Evolutionary conservation across 768 basidiomycete genomes (phyloP), one percentile per base, ranked within the genome.

Genomic region (Suillus decipiens): DNA sequence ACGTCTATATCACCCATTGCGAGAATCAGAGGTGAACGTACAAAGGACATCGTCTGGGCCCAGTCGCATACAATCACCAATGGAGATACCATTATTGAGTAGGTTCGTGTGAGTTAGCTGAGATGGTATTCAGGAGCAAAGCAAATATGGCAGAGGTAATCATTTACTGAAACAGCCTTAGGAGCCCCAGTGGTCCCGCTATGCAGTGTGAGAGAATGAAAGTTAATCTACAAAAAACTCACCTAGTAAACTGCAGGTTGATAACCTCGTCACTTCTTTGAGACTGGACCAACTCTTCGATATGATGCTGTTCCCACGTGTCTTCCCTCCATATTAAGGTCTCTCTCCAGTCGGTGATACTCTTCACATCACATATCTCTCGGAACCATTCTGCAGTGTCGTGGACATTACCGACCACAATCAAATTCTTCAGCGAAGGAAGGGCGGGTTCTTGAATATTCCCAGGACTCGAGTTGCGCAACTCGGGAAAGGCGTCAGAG

Each of bases 201-300:
- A 65, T 51, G 9, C 7, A 58, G 68, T 56, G 59, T 61, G 39
- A 24, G 17, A 14, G 24, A 36, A 24, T 33, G 1, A 51, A 48
- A 33, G 34, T 28, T 10, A 11, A 42, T 31, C 60, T 22, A 55
- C 31, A 63, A 39, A 34, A 34, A 34, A 59, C 73, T 12, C 64
- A 90, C 90, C 91, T 93, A 37, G 92, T 94, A 70, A 93, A 95
- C 70, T 95, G 92, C 62, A 95, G 68, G 69, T 92, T 95, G 55
- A 93, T 86, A 5, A 93, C 80, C 34, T 94, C 92, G 62, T 91
- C 86, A 47, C 84, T 82, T 8, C 80, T 59, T 60, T 88, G 68
- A 3, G 78, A 77, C 22, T 66, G 63, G 42, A 70, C 68, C 3
- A 82, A 75, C n/a, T 81, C 77, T 59, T 77, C 76, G 56, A 88